Percentiles rank a stretch among this genome's conserved stretches.
phyloP scores from a whole-genome alignment of 805 yeast genomes.

The Candida ortonii region DNA sequence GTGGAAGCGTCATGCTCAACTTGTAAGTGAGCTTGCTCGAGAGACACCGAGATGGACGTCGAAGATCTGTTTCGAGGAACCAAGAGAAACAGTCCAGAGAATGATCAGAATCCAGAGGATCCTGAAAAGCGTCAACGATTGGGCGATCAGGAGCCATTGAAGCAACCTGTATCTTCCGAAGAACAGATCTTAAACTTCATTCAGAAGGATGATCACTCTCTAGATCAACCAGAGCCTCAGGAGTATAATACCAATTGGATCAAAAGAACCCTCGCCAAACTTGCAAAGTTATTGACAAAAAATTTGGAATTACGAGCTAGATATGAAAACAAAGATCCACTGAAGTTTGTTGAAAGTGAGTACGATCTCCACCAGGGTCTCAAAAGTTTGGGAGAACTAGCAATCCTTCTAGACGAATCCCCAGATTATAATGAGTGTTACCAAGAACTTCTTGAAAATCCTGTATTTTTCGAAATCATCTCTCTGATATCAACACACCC shows the following conservation, averaged over 20 bases:
- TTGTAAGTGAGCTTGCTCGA: too few relatives aligned
- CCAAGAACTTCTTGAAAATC: constrained; percentile 4
- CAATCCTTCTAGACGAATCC: constrained; percentile 15
- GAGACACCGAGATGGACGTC: constrained; percentile 9
- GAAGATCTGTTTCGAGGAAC: constrained; percentile 7
- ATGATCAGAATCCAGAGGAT: too few relatives aligned
- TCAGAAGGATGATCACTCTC: too few relatives aligned
- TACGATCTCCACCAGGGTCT: constrained; percentile 18
- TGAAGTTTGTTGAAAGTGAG: constrained; percentile 21
- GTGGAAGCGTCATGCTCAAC: too few relatives aligned
- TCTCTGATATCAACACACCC: constrained; percentile 17
- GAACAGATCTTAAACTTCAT: not conserved
- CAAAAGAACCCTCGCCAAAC: constrained; percentile 7
- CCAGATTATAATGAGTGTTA: constrained; percentile 11
- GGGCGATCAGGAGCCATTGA: too few relatives aligned
- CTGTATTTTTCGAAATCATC: constrained; percentile 11
- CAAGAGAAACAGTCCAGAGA: too few relatives aligned
- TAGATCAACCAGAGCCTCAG: not conserved
- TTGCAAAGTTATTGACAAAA: constrained; percentile 7
- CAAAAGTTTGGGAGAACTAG: constrained; percentile 19
- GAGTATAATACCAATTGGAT: constrained; percentile 16
- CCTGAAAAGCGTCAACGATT: too few relatives aligned
- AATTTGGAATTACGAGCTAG: constrained; percentile 13
- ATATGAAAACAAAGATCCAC: constrained; percentile 10
- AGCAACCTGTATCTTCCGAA: not conserved